Conservation (phyloP, 2,329 filamentous ascomycete genomes). For the Didymella pinodella region DNA sequence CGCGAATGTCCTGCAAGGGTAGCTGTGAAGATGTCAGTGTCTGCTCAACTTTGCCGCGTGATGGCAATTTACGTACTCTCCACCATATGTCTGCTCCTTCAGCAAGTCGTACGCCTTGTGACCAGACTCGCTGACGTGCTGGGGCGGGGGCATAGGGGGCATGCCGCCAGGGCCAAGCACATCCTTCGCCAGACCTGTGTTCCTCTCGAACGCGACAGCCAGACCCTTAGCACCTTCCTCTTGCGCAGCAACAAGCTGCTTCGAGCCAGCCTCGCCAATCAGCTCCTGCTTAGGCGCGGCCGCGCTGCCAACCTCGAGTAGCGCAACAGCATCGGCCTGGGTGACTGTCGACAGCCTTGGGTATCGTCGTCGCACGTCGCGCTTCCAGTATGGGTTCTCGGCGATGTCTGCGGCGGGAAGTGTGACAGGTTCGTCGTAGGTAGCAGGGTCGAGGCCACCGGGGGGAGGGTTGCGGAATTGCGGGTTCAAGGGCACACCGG, state of each 20-base stretch:
- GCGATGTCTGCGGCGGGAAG: conserved; percentile 85
- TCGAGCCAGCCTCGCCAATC: conserved; percentile 75
- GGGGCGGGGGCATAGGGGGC: conserved; percentile 84
- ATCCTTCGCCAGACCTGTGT: conserved; percentile 60
- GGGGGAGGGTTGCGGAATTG: conserved; percentile 89
- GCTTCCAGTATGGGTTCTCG: conserved; percentile 96
- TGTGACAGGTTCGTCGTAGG: conserved; percentile 84
- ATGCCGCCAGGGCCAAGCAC: conserved; percentile 79
- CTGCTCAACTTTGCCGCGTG: background rate
- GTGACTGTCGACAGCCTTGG: conserved; percentile 79
- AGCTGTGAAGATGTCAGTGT: conserved; percentile 40
- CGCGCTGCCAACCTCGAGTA: conserved; percentile 85
- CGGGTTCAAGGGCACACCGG: conserved; percentile 90
- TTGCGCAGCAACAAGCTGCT: conserved; percentile 78
- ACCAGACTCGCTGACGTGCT: conserved; percentile 63
- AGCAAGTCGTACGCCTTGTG: conserved; percentile 74
- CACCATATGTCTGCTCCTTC: conserved; percentile 72
- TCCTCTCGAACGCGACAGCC: conserved; percentile 75
- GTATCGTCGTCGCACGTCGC: conserved; percentile 84
- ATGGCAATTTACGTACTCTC: conserved; percentile 43
- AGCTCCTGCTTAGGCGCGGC: conserved; percentile 80
- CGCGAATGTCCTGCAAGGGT: conserved; percentile 57
- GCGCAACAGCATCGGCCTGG: conserved; percentile 84
- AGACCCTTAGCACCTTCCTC: conserved; percentile 76
- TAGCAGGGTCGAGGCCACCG: conserved; percentile 72